Conservation (phyloP, 2,329 filamentous ascomycete species). For the Alternaria triticina region DNA sequence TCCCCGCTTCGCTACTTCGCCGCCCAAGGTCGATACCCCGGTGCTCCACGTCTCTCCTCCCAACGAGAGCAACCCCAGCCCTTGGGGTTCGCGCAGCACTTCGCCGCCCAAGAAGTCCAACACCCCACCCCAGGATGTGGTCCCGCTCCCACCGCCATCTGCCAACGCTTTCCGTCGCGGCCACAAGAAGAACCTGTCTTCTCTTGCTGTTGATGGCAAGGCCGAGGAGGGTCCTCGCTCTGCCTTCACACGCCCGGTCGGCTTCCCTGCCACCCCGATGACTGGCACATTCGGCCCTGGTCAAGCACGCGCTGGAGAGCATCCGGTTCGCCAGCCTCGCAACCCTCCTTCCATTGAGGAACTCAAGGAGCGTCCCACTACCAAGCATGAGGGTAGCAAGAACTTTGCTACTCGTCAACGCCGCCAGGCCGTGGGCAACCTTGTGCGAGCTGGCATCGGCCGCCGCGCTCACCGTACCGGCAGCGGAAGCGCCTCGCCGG, state of each 20-base stretch:
- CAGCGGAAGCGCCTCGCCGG: conserved; percentile 82
- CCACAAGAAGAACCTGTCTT: conserved; percentile 83
- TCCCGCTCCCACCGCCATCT: conserved; percentile 83
- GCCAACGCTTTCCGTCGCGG: conserved; percentile 91
- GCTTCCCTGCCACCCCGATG: conserved; percentile 79
- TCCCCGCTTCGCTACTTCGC: conserved; percentile 45
- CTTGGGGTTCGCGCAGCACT: conserved; percentile 65
- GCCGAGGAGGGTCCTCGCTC: conserved; percentile 76
- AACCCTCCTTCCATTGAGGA: conserved; percentile 92
- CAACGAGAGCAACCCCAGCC: conserved; percentile 61
- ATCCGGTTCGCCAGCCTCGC: conserved; percentile 90
- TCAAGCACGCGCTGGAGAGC: conserved; percentile 90
- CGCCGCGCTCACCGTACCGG: conserved; percentile 75
- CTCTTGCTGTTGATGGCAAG: conserved; percentile 66
- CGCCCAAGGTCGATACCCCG: conserved; percentile 52
- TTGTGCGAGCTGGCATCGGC: conserved; percentile 87
- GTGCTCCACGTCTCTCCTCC: conserved; percentile 85
- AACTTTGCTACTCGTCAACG: conserved; percentile 95
- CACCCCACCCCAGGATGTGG: conserved; percentile 71
- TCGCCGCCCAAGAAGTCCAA: conserved; percentile 68
- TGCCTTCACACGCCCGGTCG: conserved; percentile 59
- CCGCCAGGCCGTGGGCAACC: conserved; percentile 87
- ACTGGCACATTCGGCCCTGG: conserved; percentile 91
- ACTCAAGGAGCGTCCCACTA: conserved; percentile 84
- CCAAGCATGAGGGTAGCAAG: conserved; percentile 93